Conservation (phyloP, 164 flowering plant genomes). For the Sedum album region DNA sequence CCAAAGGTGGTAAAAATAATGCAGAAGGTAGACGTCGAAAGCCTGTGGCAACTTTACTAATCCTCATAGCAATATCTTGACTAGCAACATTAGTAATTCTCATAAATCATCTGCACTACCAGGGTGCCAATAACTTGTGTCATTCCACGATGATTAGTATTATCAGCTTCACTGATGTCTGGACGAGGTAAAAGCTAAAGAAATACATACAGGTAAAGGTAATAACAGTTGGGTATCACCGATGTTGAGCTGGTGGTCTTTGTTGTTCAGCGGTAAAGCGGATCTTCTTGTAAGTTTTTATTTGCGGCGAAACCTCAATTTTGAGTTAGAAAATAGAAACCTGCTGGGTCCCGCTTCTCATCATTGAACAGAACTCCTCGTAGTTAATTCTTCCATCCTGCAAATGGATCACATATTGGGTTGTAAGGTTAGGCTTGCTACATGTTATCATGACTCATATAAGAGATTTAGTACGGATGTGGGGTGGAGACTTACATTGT, state of each 20-base stretch:
- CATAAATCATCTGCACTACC: too few relatives aligned
- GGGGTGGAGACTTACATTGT: constrained; percentile 49
- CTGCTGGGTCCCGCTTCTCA: background rate
- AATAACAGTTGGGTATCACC: too few relatives aligned
- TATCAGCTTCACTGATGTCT: background rate
- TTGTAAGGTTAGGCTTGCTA: background rate
- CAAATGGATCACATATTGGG: background rate
- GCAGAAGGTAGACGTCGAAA: too few relatives aligned
- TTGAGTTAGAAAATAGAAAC: background rate
- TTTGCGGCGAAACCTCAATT: background rate
- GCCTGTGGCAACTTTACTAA: too few relatives aligned
- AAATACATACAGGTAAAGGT: background rate
- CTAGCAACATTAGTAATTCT: too few relatives aligned
- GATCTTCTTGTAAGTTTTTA: too few relatives aligned
- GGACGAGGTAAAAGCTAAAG: background rate
- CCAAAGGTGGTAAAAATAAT: too few relatives aligned
- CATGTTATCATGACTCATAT: background rate
- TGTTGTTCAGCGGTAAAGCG: background rate
- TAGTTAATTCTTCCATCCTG: background rate
- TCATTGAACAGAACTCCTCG: background rate
- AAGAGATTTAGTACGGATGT: background rate
- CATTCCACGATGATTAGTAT: background rate
- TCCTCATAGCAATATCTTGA: too few relatives aligned
- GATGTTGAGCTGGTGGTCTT: background rate
- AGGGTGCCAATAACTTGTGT: background rate